Evolutionary conservation across 495 filamentous ascomycete species (phyloP), one percentile per base, ranked within the genome.

Genomic region (Annulohypoxylon maeteangense): DNA sequence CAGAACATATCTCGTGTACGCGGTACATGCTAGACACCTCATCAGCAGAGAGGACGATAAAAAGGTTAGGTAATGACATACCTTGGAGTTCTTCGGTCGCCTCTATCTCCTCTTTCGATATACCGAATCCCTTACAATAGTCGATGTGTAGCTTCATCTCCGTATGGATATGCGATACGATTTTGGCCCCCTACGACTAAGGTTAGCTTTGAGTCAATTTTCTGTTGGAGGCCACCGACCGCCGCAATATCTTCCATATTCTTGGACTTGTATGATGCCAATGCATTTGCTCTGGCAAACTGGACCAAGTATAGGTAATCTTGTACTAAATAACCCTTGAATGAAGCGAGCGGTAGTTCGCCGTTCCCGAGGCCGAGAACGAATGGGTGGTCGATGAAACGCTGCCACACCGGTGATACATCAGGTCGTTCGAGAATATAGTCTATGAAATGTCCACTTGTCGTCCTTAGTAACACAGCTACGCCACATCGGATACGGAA

Each of bases 261-360:
- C 66, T 89, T 90, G 2, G 89, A 86, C 74, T 98, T 98, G 81
- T 94, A 96, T 0, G 90, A 86, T 12, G 91, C 92, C 2, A 98
- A 83, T 7, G 92, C 89, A 80, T 94, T 94, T 67, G 92, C 92
- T 62, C 94, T 84, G 8, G 93, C 89, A 80, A 95, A 98, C 76
- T 97, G 94, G 36, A 96, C 92, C 20, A 97, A 82, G 72, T 93
- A 97, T 31, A 97, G 81, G 78, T 97, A 97, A 76, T 97, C 94
- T 72, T 97, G 94, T 22, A 94, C 85, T 44, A 97, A 83, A 74
- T 97, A 97, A 51, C 90, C 83, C 78, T 93, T 93, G 81, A 97
- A 97, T 4, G 85, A 86, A 48, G 91, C 88, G 1, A 88, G 58
- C 1, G 90, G 89, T 40, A 98, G 83, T 7, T 86, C 90, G 1